Conservation (phyloP, 2,329 filamentous ascomycete genomes). For the Ceratocystis eucalypticola region DNA sequence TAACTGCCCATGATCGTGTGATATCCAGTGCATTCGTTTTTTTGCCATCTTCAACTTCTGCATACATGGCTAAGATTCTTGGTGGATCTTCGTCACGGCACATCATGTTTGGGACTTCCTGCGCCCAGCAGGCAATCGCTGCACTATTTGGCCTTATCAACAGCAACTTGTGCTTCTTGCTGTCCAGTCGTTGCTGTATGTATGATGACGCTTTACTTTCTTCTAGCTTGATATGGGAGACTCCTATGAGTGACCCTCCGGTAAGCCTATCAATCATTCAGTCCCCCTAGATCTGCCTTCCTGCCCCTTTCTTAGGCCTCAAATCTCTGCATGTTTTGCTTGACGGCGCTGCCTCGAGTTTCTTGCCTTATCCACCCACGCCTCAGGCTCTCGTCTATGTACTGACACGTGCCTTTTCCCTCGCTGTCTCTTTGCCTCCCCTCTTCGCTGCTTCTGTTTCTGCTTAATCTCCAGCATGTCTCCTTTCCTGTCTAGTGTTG, state of each 20-base stretch:
- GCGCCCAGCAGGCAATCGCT: no score
- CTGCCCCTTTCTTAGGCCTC: not conserved
- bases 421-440: not conserved
- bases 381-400: not conserved
- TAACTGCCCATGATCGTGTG: not conserved
- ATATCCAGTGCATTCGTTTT: not conserved
- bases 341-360: not conserved
- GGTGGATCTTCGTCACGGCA: not conserved
- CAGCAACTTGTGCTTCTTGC: no score
- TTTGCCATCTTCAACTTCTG: not conserved
- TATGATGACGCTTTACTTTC: no score
- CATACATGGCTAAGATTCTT: not conserved
- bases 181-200: no score
- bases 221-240: no score
- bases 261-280: not conserved
- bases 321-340: not conserved
- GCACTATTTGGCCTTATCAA: no score
- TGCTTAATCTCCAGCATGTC: not conserved
- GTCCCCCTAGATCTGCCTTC: no score
- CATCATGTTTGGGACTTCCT: no score
- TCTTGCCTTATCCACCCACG: not conserved
- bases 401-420: not conserved
- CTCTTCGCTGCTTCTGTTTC: not conserved
- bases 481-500: not conserved
- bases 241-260: not conserved